phyloP scores from a whole-genome alignment of 139 green algal species.

The Medakamo hakoo region DNA sequence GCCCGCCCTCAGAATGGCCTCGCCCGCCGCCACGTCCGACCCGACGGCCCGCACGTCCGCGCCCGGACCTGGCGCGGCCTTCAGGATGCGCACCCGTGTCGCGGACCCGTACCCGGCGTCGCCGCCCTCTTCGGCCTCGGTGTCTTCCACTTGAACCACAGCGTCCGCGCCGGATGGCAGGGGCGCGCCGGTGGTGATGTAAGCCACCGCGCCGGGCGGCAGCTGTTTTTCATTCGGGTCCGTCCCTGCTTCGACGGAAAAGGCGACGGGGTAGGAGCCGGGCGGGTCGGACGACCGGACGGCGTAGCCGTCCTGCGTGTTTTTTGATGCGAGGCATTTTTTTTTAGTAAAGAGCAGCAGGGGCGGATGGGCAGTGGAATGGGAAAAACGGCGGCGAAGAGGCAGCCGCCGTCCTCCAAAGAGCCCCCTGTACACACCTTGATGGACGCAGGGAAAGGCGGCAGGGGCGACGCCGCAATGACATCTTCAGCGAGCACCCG shows the following conservation, averaged over 20 bases:
- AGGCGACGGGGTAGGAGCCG: constrained; percentile 60
- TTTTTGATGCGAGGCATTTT: neutral
- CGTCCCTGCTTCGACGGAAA: constrained; percentile 50
- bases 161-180: constrained; percentile 31
- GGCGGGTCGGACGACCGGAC: constrained; percentile 58
- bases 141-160: constrained; percentile 59
- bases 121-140: constrained; percentile 13
- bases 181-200: constrained; percentile 72
- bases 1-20: constrained; percentile 48
- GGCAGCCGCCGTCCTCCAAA: neutral
- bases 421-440: constrained; percentile 35
- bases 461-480: constrained; percentile 53
- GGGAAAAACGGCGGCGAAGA: neutral
- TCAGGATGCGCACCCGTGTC: constrained; percentile 45
- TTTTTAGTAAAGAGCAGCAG: neutral
- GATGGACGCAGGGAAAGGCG: constrained; percentile 81
- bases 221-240: constrained; percentile 6
- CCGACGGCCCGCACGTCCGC: constrained; percentile 59
- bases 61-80: constrained; percentile 22
- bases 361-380: neutral
- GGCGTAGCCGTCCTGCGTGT: constrained; percentile 80
- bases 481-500: constrained; percentile 55
- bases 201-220: constrained; percentile 48
- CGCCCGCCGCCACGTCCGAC: constrained; percentile 54
- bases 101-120: constrained; percentile 9